phyloP scores from a whole-genome alignment of 2,329 filamentous ascomycete species.

The Scytalidium lignicola region DNA sequence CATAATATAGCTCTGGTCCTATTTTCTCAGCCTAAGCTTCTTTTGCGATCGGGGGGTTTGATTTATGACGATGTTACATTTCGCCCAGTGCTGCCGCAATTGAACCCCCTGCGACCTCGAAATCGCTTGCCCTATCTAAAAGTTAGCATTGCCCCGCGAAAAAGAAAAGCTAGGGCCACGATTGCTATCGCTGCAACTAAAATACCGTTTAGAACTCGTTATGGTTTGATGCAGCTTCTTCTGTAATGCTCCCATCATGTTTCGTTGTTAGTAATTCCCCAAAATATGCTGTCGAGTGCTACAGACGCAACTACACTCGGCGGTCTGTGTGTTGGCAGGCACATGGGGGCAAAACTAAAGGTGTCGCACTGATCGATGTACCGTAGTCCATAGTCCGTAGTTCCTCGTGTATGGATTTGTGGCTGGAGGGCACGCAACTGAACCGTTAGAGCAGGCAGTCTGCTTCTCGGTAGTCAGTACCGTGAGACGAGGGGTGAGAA shows the following conservation, averaged over 20 bases:
- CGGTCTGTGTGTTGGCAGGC: background rate
- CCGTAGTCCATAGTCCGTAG: too few relatives aligned
- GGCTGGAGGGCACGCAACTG: too few relatives aligned
- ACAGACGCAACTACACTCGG: background rate
- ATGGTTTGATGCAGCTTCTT: background rate
- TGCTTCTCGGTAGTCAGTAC: too few relatives aligned
- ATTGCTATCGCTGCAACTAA: background rate
- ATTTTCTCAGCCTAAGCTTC: background rate
- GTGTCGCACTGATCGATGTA: background rate
- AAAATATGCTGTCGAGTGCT: background rate
- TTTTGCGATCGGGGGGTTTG: background rate
- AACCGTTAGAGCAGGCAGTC: too few relatives aligned
- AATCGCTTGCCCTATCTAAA: too few relatives aligned
- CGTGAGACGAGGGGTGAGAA: too few relatives aligned
- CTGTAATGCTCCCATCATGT: background rate
- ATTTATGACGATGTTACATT: background rate
- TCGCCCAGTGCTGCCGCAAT: too few relatives aligned
- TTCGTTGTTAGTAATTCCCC: background rate
- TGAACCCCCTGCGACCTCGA: too few relatives aligned
- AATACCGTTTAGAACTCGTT: background rate
- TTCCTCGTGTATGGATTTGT: too few relatives aligned
- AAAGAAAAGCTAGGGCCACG: too few relatives aligned
- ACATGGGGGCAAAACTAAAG: background rate
- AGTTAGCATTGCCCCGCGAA: too few relatives aligned
- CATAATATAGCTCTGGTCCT: background rate